A percentile compares a stretch with the other conserved stretches of the same genome.
phyloP scores from a whole-genome alignment of 2,329 filamentous ascomycete genomes.

The Colletotrichum camelliae region DNA sequence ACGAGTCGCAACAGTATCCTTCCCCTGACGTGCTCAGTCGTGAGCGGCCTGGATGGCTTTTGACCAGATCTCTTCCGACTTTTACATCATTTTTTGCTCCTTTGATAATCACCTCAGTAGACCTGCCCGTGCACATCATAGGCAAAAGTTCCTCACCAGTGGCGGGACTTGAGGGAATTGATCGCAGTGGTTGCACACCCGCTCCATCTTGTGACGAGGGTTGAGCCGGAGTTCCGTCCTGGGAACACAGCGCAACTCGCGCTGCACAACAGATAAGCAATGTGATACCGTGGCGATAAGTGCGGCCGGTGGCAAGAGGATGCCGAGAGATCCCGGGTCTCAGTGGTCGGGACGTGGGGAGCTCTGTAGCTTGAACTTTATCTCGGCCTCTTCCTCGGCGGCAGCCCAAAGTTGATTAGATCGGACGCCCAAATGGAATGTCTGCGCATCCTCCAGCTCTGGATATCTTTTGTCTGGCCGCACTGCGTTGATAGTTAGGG shows the following conservation, averaged over 20 bases:
- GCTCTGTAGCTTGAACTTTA: neutral
- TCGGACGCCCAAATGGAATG: neutral
- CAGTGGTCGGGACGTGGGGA: neutral
- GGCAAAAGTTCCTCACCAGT: neutral
- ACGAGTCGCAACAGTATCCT: neutral
- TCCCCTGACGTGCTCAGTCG: slow-evolving; percentile 14
- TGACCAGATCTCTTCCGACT: neutral
- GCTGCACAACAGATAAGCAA: neutral
- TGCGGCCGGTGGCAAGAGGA: neutral
- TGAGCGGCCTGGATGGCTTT: neutral
- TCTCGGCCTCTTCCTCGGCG: neutral
- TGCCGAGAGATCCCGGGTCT: neutral
- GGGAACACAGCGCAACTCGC: neutral
- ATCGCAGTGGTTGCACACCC: neutral
- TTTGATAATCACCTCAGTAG: neutral
- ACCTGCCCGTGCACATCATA: neutral
- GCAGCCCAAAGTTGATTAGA: neutral
- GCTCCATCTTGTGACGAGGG: neutral
- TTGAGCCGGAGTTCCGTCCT: neutral
- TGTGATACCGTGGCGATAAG: neutral
- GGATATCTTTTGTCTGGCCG: neutral
- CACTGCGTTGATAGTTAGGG: neutral
- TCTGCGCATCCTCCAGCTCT: neutral
- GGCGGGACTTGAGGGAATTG: neutral
- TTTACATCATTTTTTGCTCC: neutral